A percentile compares a stretch with the other conserved stretches of the same genome.
phyloP scores from a whole-genome alignment of 192 early-diverging fungal genomes.

The Coemansia sp. region DNA sequence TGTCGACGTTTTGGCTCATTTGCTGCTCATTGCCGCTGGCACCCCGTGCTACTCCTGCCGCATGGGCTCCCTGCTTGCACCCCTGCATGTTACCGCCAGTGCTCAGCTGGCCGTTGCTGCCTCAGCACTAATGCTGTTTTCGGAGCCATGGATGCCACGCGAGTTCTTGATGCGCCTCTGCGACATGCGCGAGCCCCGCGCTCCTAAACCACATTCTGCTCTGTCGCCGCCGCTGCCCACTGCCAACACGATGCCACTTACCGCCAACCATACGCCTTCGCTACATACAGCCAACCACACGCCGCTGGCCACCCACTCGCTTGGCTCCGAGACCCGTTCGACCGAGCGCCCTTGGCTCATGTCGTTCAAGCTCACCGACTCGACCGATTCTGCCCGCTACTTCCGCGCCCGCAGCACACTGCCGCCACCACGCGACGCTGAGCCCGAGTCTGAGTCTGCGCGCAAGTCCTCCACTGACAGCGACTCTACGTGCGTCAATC shows the following conservation, averaged over 20 bases:
- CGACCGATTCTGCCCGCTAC: slow-evolving; percentile 32
- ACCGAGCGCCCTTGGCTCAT: slow-evolving; percentile 44
- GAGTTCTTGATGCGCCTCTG: slow-evolving; percentile 40
- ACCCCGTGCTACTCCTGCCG: slow-evolving; percentile 38
- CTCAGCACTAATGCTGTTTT: slow-evolving; percentile 33
- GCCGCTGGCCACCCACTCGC: slow-evolving; percentile 18
- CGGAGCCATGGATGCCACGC: slow-evolving; percentile 50
- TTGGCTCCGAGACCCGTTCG: slow-evolving; percentile 16
- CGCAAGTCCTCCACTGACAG: slow-evolving; percentile 45
- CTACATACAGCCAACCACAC: not conserved
- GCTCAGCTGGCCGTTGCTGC: slow-evolving; percentile 46
- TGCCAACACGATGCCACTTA: not conserved
- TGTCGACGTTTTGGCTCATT: slow-evolving; percentile 40
- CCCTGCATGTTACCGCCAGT: slow-evolving; percentile 33
- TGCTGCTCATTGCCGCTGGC: slow-evolving; percentile 31
- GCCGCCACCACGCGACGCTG: not conserved
- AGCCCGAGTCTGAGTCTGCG: slow-evolving; percentile 12
- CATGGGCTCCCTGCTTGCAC: slow-evolving; percentile 35
- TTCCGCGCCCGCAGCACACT: not conserved
- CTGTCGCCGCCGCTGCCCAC: slow-evolving; percentile 10
- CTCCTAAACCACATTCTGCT: slow-evolving; percentile 15
- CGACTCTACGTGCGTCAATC: slow-evolving; percentile 36
- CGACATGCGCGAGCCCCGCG: slow-evolving; percentile 45
- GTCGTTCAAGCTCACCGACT: slow-evolving; percentile 45
- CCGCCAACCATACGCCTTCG: not conserved